Conservation (phyloP, 2,329 filamentous ascomycete genomes). For the Davidsoniella eucalypti region DNA sequence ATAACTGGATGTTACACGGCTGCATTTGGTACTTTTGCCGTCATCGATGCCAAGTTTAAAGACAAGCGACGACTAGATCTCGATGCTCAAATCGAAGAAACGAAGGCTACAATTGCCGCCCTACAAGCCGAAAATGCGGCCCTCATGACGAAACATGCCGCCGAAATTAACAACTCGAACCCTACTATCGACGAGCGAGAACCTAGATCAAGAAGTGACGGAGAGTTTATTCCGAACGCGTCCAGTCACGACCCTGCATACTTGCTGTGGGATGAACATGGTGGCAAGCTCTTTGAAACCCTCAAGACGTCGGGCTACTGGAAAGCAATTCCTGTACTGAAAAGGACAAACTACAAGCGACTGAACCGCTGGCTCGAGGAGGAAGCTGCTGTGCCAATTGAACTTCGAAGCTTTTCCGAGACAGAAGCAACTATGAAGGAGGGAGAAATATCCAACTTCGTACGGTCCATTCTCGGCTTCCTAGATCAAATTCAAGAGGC, state of each 20-base stretch:
- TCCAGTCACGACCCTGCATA: conserved; percentile 11
- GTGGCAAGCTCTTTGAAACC: conserved; percentile 7
- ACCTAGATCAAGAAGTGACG: neutral
- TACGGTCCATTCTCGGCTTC: conserved; percentile 8
- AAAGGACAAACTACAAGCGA: conserved; percentile 12
- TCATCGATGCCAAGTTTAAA: conserved; percentile 45
- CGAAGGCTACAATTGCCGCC: conserved; percentile 12
- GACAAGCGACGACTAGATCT: conserved; percentile 40
- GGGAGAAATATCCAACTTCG: conserved; percentile 9
- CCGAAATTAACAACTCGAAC: neutral
- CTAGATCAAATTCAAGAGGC: neutral
- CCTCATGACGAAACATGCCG: conserved; percentile 9
- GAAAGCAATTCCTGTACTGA: conserved; percentile 10
- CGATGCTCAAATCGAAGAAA: conserved; percentile 31
- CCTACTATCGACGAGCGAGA: neutral
- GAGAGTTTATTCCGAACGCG: conserved; percentile 8
- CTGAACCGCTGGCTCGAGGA: conserved; percentile 8
- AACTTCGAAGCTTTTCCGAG: conserved; percentile 4
- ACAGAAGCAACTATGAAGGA: neutral
- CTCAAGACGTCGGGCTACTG: conserved; percentile 7
- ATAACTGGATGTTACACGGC: conserved; percentile 53
- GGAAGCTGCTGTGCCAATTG: neutral
- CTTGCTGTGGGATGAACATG: conserved; percentile 10
- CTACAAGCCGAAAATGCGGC: conserved; percentile 11
- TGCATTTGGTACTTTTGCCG: conserved; percentile 46